Conservation (phyloP, 2,329 filamentous ascomycete species). For the Onygenales sp. region DNA sequence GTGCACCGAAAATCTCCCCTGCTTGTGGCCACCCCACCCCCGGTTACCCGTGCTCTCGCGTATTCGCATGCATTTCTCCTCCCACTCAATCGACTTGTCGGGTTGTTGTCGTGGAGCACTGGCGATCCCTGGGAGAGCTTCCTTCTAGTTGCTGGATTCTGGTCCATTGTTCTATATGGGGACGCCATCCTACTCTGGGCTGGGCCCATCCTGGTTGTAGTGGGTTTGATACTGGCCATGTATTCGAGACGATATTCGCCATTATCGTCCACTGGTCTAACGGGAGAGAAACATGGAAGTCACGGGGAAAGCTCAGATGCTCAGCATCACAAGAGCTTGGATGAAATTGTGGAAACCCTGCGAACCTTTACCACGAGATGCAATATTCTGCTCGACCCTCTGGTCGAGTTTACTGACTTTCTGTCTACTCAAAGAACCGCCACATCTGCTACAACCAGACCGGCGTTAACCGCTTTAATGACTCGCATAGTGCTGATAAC, state of each 20-base stretch:
- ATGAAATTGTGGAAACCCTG: constrained; percentile 92
- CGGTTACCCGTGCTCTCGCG: constrained; percentile 85
- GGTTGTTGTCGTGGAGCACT: constrained; percentile 86
- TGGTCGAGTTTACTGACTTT: constrained; percentile 84
- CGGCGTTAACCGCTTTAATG: constrained; percentile 81
- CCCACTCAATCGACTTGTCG: constrained; percentile 75
- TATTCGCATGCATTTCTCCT: constrained; percentile 93
- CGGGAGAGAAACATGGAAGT: constrained; percentile 51
- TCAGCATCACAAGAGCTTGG: constrained; percentile 83
- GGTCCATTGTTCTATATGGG: constrained; percentile 78
- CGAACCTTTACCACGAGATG: constrained; percentile 85
- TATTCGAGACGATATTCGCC: constrained; percentile 84
- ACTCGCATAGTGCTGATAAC: constrained; percentile 81
- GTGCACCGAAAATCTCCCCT: constrained; percentile 95
- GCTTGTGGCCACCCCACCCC: constrained; percentile 83
- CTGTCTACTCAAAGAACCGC: constrained; percentile 82
- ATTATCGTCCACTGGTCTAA: constrained; percentile 75
- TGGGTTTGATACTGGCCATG: constrained; percentile 79
- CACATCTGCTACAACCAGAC: constrained; percentile 81
- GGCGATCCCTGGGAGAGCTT: constrained; percentile 97
- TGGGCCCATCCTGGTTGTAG: constrained; percentile 73
- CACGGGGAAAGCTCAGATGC: constrained; percentile 50
- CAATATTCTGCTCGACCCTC: constrained; percentile 82
- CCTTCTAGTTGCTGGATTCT: constrained; percentile 73
- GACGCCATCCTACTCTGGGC: constrained; percentile 71